Evolutionary conservation across 805 yeast genomes (phyloP), one percentile per base, ranked within the genome.

Genomic region (Sungouiozyma ichnusensis): DNA sequence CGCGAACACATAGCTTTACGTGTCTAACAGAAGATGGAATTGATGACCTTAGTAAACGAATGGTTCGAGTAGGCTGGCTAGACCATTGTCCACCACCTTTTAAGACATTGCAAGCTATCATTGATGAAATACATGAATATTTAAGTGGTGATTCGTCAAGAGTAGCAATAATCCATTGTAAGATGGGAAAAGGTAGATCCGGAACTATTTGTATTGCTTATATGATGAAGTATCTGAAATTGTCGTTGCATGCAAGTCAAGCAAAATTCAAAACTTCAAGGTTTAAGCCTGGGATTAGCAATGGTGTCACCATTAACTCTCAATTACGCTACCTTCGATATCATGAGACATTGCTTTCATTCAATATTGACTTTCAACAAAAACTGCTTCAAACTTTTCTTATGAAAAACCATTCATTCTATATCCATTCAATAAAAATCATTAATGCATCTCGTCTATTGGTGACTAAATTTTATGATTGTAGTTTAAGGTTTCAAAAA

Each of bases 141-240:
- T 52, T 82, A 19, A 34, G 35, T 14, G 49, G 58, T 16, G 50
- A 62, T 0, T 44, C 60, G 0, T 9, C 16, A 6, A 69, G 72
- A 42, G 77, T 81, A 2, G 87, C 84, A 0, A 69, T 84, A 0
- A 59, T 90, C 6, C 97, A 90, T 57, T 90, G 97, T 57, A 79
- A 82, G 53, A 84, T 85, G 48, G 97, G 97, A 0, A 87, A 86
- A 60, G 97, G 97, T 0, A 66, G 97, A 20, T 80, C 95, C 0
- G 97, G 97, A 0, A 71, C 87, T 1, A 62, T 85, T 1, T 73
- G 74, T 5, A 76, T 84, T 45, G 85, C 87, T 0, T 82, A 77
- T 53, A 58, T 88, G 47, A 79, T 87, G 74, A 68, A 67, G 40
- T 56, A 61, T 39, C 57, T 58, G 29, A 62, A 62, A 2, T 42